phyloP scores from a whole-genome alignment of 148 eudicot species.

The Nepenthes gracilis region DNA sequence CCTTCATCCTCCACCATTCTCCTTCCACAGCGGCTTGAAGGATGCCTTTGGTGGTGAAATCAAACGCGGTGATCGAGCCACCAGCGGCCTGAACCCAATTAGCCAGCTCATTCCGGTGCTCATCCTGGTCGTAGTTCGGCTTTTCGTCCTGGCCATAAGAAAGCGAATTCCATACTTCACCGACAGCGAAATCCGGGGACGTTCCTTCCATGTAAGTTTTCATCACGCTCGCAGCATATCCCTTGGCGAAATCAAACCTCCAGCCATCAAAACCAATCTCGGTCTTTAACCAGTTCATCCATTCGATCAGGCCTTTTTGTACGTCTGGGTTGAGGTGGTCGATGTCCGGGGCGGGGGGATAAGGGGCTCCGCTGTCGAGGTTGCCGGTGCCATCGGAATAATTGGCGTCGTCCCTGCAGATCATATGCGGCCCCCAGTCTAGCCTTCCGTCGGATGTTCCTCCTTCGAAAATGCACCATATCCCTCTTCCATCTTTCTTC shows the following conservation, averaged over 20 bases:
- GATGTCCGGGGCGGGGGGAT: conserved; percentile 41
- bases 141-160: conserved; percentile 19
- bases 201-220: conserved; percentile 14
- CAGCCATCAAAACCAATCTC: conserved; percentile 51
- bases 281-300: conserved; percentile 63
- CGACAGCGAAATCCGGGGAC: conserved; percentile 43
- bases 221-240: conserved; percentile 32
- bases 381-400: conserved; percentile 57
- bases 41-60: conserved; percentile 36
- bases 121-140: conserved; percentile 24
- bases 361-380: conserved; percentile 32
- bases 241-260: conserved; percentile 48
- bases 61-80: conserved; percentile 35
- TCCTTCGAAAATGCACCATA: conserved; percentile 54
- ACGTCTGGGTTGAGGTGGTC: conserved; percentile 54
- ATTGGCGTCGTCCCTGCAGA: conserved; percentile 38
- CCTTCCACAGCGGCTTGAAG: conserved; percentile 44
- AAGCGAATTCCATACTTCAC: conserved; percentile 34
- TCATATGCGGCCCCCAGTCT: conserved; percentile 59
- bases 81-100: conserved; percentile 32
- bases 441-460: conserved; percentile 50
- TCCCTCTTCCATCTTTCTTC: conserved; percentile 34
- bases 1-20: conserved; percentile 34
- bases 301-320: conserved; percentile 46
- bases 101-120: conserved; percentile 20